Conservation (phyloP, 2,329 filamentous ascomycete genomes). For the Phyllosticta citribraziliensis region DNA sequence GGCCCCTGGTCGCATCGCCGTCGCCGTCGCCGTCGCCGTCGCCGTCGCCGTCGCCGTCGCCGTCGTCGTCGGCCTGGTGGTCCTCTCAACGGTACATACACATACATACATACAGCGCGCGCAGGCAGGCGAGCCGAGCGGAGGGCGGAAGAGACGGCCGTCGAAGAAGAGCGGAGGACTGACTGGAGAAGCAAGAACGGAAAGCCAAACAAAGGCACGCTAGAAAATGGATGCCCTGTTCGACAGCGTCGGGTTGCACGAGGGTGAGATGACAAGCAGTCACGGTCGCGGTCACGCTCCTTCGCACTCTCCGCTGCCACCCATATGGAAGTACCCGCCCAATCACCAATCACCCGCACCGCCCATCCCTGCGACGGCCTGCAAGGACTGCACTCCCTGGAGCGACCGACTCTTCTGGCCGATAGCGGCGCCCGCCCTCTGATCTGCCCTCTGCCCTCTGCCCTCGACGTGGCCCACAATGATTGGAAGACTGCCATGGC, state of each 20-base stretch:
- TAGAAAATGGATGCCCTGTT: constrained; percentile 9
- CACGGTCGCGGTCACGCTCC: constrained; percentile 3
- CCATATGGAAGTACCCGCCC: background rate
- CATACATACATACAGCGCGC: too few relatives aligned
- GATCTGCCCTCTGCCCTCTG: background rate
- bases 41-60: too few relatives aligned
- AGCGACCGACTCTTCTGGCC: constrained; percentile 1
- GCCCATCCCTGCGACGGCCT: constrained; percentile 4
- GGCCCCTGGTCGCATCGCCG: background rate
- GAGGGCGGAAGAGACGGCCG: constrained; percentile 10
- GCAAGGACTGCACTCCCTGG: constrained; percentile 12
- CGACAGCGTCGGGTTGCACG: constrained; percentile 11
- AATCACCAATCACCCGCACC: background rate
- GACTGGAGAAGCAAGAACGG: too few relatives aligned
- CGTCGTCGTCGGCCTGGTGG: too few relatives aligned
- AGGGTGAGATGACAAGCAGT: constrained; percentile 11
- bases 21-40: too few relatives aligned
- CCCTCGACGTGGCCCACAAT: constrained; percentile 9
- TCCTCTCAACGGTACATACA: too few relatives aligned
- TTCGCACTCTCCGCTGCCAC: constrained; percentile 6
- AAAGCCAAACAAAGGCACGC: background rate
- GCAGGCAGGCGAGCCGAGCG: background rate
- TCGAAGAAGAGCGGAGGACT: too few relatives aligned
- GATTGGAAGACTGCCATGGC: constrained; percentile 9
- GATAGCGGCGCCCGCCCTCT: constrained; percentile 7